phyloP scores from a whole-genome alignment of 2,329 filamentous ascomycete species.

The Aurifilum marmelostoma region DNA sequence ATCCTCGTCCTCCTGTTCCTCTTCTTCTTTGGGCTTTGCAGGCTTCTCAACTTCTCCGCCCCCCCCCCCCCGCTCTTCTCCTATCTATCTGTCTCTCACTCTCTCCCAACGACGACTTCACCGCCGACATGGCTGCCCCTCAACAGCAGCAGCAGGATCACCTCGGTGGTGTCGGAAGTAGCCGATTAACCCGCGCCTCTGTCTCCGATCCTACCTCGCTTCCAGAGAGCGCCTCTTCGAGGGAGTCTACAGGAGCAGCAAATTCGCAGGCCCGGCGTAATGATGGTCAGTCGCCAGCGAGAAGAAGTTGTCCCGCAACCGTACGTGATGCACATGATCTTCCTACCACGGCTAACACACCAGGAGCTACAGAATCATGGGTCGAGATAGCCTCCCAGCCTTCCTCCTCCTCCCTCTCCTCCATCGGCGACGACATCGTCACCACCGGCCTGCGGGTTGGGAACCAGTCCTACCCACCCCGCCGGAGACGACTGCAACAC shows the following conservation, averaged over 20 bases:
- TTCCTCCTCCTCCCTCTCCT: slow-evolving; percentile 91
- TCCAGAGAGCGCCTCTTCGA: slow-evolving; percentile 21
- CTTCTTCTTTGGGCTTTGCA: not conserved
- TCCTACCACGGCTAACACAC: slow-evolving; percentile 35
- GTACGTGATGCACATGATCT: not conserved
- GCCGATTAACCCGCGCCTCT: slow-evolving; percentile 24
- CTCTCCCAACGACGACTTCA: slow-evolving; percentile 7
- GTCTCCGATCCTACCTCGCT: slow-evolving; percentile 28
- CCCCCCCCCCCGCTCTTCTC: slow-evolving; percentile 13
- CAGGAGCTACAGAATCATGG: slow-evolving; percentile 80
- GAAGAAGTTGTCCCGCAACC: not conserved
- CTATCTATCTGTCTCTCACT: not conserved
- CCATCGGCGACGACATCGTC: slow-evolving; percentile 83
- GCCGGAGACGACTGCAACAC: slow-evolving; percentile 57
- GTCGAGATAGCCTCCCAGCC: slow-evolving; percentile 91
- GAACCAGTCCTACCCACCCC: slow-evolving; percentile 62
- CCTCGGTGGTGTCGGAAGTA: slow-evolving; percentile 20
- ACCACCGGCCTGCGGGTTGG: slow-evolving; percentile 84
- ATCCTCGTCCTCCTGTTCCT: not conserved
- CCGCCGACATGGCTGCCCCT: slow-evolving; percentile 31
- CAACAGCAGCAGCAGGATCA: slow-evolving; percentile 30
- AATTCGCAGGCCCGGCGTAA: slow-evolving; percentile 36
- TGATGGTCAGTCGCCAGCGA: slow-evolving; percentile 38
- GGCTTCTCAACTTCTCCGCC: not conserved
- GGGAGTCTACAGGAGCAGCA: slow-evolving; percentile 9